Evolutionary conservation across 1,284 basidiomycete species (phyloP).

Genomic region (Leccinum pachyderme): DNA sequence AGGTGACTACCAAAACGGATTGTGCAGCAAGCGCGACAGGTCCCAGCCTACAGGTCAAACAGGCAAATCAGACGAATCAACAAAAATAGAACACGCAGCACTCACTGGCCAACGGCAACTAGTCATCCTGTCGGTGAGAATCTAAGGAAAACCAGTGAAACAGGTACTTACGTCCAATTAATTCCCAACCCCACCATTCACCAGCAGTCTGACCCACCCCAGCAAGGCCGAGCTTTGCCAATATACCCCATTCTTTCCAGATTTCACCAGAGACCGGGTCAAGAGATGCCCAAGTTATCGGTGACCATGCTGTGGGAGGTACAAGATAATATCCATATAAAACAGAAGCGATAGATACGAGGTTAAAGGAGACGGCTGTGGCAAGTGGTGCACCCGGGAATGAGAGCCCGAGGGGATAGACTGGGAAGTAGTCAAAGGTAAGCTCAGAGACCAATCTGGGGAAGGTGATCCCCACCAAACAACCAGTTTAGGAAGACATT

Average conservation of each 20-base stretch:
- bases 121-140: not conserved
- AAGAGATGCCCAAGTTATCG: constrained; percentile 33
- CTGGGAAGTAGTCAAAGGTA: constrained; percentile 43
- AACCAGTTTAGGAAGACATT: constrained; percentile 86
- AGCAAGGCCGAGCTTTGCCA: constrained; percentile 74
- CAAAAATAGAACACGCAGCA: constrained; percentile 1
- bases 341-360: constrained; percentile 70
- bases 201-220: constrained; percentile 70
- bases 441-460: not conserved
- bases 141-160: not conserved
- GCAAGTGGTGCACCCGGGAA: constrained; percentile 94
- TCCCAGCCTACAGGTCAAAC: constrained; percentile 44
- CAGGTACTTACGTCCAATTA: constrained; percentile 52
- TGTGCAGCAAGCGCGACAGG: constrained; percentile 68
- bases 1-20: constrained; percentile 72
- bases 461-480: constrained; percentile 52
- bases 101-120: constrained; percentile 62
- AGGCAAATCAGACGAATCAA: not conserved
- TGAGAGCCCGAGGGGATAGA: constrained; percentile 78
- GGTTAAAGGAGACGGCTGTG: constrained; percentile 86
- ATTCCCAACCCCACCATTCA: constrained; percentile 94
- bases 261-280: constrained; percentile 65
- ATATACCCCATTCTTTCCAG: constrained; percentile 71
- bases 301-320: constrained; percentile 70
- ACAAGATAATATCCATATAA: constrained; percentile 74